Evolutionary conservation across 768 basidiomycete species (phyloP).

Genomic region (Amanita thiersii): DNA sequence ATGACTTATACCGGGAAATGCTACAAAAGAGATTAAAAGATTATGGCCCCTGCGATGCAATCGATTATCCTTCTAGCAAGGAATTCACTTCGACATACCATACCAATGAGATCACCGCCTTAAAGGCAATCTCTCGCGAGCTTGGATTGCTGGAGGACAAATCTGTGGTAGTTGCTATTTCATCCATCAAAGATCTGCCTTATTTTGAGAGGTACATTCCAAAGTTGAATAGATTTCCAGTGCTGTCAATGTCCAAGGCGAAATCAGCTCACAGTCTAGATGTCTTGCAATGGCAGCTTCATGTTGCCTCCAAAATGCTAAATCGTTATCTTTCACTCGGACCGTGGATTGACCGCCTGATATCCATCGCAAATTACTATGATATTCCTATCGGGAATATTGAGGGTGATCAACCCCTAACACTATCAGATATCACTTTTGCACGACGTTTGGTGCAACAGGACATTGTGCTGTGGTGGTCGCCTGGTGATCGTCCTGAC

Average conservation of each 20-base stretch:
- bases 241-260: constrained; percentile 81
- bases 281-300: constrained; percentile 83
- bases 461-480: constrained; percentile 97
- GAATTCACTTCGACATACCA: constrained; percentile 72
- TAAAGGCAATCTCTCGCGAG: constrained; percentile 85
- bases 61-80: constrained; percentile 56
- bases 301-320: constrained; percentile 78
- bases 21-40: constrained; percentile 38
- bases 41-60: constrained; percentile 33
- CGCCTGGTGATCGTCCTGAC: constrained; percentile 80
- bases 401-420: constrained; percentile 83
- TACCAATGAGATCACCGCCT: constrained; percentile 64
- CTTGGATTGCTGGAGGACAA: constrained; percentile 68
- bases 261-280: constrained; percentile 67
- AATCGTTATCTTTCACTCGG: constrained; percentile 74
- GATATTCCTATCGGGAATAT: constrained; percentile 92
- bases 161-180: constrained; percentile 71
- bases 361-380: constrained; percentile 81
- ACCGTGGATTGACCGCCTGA: constrained; percentile 69
- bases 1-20: constrained; percentile 63
- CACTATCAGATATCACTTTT: constrained; percentile 84
- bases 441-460: constrained; percentile 81
- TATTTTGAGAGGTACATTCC: constrained; percentile 74
- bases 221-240: constrained; percentile 76
- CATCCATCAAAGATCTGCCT: constrained; percentile 74